Base-by-base conservation (phyloP, 768 basidiomycete species). In the Thelephora ganbajun region DNA sequence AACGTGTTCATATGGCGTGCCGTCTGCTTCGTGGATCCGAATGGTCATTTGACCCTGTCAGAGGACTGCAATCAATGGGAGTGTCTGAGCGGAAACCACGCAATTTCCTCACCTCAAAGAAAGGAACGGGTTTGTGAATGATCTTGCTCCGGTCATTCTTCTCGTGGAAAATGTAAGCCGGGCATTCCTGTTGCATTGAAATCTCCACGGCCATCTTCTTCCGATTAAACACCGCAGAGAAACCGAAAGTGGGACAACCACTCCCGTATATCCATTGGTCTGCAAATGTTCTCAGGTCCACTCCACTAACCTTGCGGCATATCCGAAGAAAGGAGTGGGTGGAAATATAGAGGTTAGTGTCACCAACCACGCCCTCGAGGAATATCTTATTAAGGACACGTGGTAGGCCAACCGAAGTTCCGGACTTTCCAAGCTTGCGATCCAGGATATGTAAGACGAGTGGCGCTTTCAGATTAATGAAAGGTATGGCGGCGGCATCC, bases 201-300 rank as follows among this genome's bases (percentile, higher is more conserved):
- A 99, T 84, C 63, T 98, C 96, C 34, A 99, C 90, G 1, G 91
- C 85, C 84, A 98, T 96, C 66, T 92, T 91, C 73, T 97, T 98
- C 58, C 92, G 73, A 61, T 97, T 94, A 66, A 98, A 98, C 33
- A 80, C 80, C 0, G 94, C 91, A 11, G 80, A 78, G 61, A 99
- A 86, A 0, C 76, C 77, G 60, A 99, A 92, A 2, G 81, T 74
- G 0, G 96, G 96, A 61, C 92, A 96, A 18, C 96, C 96, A 61
- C 87, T 91, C 11, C 93, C 93, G 58, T 92, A 96, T 52, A 99
- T 90, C 96, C 96, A 99, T 62, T 98, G 94, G 58, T 98, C 92
- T n/a, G 90, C 88, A 59, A 99, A 99, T 23, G 78, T 76, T 47
- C 85, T 74, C 19, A 85, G 74, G 59, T 98, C 94, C 14, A 89